Base-by-base conservation (phyloP, 768 basidiomycete genomes). In the Termitomyces titanicus region DNA sequence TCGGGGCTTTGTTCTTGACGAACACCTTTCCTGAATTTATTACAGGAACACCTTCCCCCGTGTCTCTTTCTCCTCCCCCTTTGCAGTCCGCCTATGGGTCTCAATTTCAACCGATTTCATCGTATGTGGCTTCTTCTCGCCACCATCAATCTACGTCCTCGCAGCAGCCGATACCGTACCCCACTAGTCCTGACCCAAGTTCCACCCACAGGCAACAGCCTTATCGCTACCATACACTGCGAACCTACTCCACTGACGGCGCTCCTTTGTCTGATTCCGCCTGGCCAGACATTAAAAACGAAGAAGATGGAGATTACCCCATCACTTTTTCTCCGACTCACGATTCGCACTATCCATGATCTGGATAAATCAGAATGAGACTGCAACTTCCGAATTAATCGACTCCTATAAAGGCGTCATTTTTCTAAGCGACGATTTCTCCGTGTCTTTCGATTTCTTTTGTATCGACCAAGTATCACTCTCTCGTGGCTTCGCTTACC, bases 1-100 rank as follows among this genome's bases (percentile, higher is more conserved):
- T 81, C 53, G 80, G 80, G 38, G 80, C 78, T 5, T 61, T 83
- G 29, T 80, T 82, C 58, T 72, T 80, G 44, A 66, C 71, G 22
- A 63, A 68, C 24, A 66, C 72, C n/a, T 80, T 80, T 67, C 80
- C 80, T n/a, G 72, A 71, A 47, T 77, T 80, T 53, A 65, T 79
- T 39, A 64, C 67, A 55, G 66, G 68, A 27, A 54, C 61, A 1
- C 59, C 68, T 20, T 65, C 72, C 37, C 62, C 66, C 15, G 61
- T 68, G 24, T 65, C 68, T 38, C 64, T 72, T 34, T 61, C 72
- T 15, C 65, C 70, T 33, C 51, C 11, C 47, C 10, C 64, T 2
- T 60, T 71, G 56, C 69, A 70, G 42, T 61, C 65, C 24, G 56
- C 68, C 13, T 64, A 69, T 44, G 64, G 62, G 35, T 39, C 66